phyloP scores from a whole-genome alignment of 1,284 basidiomycete species.

The Albatrellus sp. region DNA sequence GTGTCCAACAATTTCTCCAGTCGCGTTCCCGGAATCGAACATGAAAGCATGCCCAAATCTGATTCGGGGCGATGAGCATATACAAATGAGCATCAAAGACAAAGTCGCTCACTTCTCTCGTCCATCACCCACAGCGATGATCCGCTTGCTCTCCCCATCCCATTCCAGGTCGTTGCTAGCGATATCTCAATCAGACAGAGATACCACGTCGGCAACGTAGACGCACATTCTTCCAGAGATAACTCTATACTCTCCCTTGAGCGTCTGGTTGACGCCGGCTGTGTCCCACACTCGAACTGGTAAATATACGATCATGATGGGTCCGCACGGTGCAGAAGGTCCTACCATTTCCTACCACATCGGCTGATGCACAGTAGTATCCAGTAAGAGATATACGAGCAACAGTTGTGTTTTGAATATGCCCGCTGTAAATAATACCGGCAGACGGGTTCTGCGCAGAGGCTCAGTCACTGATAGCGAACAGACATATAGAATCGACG shows the following conservation, averaged over 20 bases:
- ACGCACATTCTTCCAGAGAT: constrained; percentile 72
- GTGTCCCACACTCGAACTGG: constrained; percentile 89
- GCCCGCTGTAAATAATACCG: constrained; percentile 61
- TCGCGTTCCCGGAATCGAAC: constrained; percentile 79
- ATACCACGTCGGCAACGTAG: neutral
- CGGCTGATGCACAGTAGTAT: constrained; percentile 90
- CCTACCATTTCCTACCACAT: constrained; percentile 64
- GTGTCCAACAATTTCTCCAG: constrained; percentile 91
- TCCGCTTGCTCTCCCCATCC: constrained; percentile 94
- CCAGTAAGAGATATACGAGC: constrained; percentile 90
- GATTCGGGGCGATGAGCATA: neutral
- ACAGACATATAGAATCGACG: constrained; percentile 5
- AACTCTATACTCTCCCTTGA: constrained; percentile 81
- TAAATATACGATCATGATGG: neutral
- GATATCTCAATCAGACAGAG: constrained; percentile 2
- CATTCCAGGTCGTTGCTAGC: constrained; percentile 84
- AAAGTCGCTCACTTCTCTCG: constrained; percentile 58
- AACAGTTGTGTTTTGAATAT: constrained; percentile 78
- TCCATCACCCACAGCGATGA: constrained; percentile 95
- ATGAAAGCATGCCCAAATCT: constrained; percentile 85
- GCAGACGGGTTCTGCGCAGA: constrained; percentile 39
- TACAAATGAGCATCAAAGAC: neutral
- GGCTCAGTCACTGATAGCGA: constrained; percentile 1
- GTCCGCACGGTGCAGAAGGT: constrained; percentile 11
- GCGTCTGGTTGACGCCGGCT: constrained; percentile 73